Evolutionary conservation across 2,329 filamentous ascomycete genomes (phyloP), one percentile per base, ranked within the genome.

Genomic region (Laburnicola sp.): DNA sequence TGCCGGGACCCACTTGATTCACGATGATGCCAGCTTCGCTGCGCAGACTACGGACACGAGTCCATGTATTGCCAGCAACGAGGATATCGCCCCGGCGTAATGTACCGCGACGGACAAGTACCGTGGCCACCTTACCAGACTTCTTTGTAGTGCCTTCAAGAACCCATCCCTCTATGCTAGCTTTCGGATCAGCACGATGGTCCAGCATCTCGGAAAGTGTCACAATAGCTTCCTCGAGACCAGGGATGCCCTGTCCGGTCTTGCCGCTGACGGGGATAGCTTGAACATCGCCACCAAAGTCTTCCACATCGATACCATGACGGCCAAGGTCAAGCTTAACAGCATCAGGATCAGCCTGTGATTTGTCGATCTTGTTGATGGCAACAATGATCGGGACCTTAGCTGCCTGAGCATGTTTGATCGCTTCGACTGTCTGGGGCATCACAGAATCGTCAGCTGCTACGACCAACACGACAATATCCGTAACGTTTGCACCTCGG

Each of bases 361-460:
- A 85, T 74, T 94, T 96, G 76, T 99, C 94, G 45, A 96, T 84
- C 75, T 99, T 99, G 78, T 94, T 99, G 75, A 97, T 93, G 11
- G 95, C 95, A 44, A 99, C 94, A 51, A 99, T 96, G 44, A 99
- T 93, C 4, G 94, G 93, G 0, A 97, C 94, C 54, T 88, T 87
- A 44, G 94, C 90, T 27, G 83, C 81, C 50, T 87, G 88, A 6
- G 94, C 93, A 70, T 99, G 94, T 73, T 95, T 97, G 69, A 99
- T 86, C 4, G 94, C 94, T 76, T 99, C 94, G 2, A 97, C 79
- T 0, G 95, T 99, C 69, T 99, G 94, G 2, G 94, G 94, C 78
- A 94, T 99, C 62, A 99, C 93, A 68, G 91, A 94, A 70, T 99
- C 95, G 69, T 99, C 94, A 6, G 93, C 93, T 5, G 94, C 94